Conservation (phyloP, 768 basidiomycete genomes). For the Russula earlei region DNA sequence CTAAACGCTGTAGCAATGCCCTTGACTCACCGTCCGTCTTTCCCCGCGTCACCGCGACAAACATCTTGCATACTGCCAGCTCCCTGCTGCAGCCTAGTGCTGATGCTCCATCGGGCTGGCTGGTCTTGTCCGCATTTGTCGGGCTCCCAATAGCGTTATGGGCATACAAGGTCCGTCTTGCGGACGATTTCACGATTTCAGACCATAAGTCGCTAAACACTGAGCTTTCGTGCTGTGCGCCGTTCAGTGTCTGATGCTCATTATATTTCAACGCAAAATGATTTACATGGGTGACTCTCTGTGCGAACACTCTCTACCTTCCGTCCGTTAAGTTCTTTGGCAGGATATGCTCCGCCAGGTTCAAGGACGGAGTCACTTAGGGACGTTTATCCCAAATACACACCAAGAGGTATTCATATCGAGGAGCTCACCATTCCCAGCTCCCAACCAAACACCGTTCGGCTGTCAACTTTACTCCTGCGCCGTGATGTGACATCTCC, state of each 20-base stretch:
- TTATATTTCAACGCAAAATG: constrained; percentile 40
- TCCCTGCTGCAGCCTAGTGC: constrained; percentile 11
- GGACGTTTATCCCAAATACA: constrained; percentile 17
- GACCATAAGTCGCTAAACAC: background rate
- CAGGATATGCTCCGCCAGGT: constrained; percentile 35
- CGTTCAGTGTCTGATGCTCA: constrained; percentile 36
- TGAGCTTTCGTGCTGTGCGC: background rate
- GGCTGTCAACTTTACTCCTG: constrained; percentile 25
- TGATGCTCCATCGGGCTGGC: constrained; percentile 10
- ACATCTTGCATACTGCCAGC: background rate
- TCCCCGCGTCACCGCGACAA: background rate
- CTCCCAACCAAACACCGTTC: constrained; percentile 12
- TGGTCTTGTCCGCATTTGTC: constrained; percentile 11
- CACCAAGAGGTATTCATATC: constrained; percentile 22
- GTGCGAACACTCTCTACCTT: background rate
- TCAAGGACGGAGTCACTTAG: constrained; percentile 30
- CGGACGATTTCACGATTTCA: no score
- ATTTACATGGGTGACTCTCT: constrained; percentile 37
- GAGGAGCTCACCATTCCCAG: constrained; percentile 25
- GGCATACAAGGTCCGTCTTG: constrained; percentile 18
- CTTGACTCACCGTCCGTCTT: background rate
- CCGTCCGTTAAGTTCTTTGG: background rate
- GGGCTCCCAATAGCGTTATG: constrained; percentile 18
- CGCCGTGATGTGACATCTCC: constrained; percentile 4
- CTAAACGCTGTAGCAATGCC: no score